Percentiles rank a stretch among this genome's conserved stretches.
Evolutionary conservation across 2,329 filamentous ascomycete genomes (phyloP).

Genomic region (Drechslerella stenobrocha): DNA sequence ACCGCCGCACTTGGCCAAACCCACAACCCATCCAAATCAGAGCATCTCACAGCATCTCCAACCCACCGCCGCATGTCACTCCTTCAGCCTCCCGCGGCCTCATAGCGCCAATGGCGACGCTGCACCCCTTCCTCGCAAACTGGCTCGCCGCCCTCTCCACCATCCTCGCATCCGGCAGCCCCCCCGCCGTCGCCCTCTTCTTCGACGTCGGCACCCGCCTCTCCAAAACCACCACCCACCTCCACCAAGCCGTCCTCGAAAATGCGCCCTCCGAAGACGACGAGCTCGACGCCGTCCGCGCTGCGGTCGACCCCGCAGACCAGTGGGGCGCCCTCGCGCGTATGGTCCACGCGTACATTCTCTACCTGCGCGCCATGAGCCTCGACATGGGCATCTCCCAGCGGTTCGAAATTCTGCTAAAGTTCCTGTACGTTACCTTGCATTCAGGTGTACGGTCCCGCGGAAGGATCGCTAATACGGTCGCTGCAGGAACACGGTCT

Average conservation of each 20-base stretch:
- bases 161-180: constrained; percentile 24
- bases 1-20: too few relatives aligned
- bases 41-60: neutral
- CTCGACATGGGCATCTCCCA: constrained; percentile 19
- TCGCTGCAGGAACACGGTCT: constrained; percentile 33
- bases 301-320: constrained; percentile 29
- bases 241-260: constrained; percentile 15
- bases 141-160: constrained; percentile 23
- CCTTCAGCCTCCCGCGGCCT: constrained; percentile 11
- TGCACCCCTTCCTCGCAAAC: constrained; percentile 18
- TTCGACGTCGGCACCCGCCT: constrained; percentile 25
- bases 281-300: constrained; percentile 27
- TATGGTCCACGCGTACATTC: constrained; percentile 44
- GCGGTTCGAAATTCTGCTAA: constrained; percentile 36
- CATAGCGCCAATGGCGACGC: constrained; percentile 20
- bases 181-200: constrained; percentile 27
- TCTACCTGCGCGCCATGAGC: constrained; percentile 24
- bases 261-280: constrained; percentile 17
- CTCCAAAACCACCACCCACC: constrained; percentile 20
- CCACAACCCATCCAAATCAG: neutral
- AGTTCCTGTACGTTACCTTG: constrained; percentile 26
- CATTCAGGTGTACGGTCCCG: neutral
- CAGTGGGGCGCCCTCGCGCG: constrained; percentile 35
- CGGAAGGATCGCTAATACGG: neutral
- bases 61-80: constrained; percentile 22